phyloP scores from a whole-genome alignment of 2,329 filamentous ascomycete species.

The Hansfordia pulvinata region DNA sequence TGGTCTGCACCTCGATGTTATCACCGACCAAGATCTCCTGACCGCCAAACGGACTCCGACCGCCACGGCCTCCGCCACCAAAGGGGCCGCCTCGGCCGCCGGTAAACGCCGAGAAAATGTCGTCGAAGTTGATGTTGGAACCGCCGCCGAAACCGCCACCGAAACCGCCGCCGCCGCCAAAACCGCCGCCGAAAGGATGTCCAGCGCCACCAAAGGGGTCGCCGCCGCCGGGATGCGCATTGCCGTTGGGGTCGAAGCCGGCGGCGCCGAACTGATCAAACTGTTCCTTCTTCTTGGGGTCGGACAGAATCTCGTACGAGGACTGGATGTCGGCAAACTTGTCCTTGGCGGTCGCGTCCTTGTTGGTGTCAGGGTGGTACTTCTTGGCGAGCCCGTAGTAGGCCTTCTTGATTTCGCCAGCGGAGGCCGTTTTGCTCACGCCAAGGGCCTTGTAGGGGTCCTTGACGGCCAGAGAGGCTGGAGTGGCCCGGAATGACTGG shows the following conservation, averaged over 20 bases:
- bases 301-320: conserved; percentile 86
- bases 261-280: conserved; percentile 84
- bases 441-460: conserved; percentile 85
- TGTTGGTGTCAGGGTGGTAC: conserved; percentile 96
- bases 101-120: conserved; percentile 81
- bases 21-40: conserved; percentile 82
- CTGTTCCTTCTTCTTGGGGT: conserved; percentile 83
- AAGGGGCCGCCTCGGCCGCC: conserved; percentile 39
- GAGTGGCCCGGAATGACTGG: conserved; percentile 49
- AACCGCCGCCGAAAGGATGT: conserved; percentile 48
- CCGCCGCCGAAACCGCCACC: conserved; percentile 56
- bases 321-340: conserved; percentile 87
- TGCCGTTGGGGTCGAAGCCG: conserved; percentile 68
- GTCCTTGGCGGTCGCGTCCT: conserved; percentile 85
- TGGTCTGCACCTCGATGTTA: conserved; percentile 88
- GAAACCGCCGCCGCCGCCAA: conserved; percentile 36
- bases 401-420: conserved; percentile 90
- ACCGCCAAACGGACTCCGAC: conserved; percentile 57
- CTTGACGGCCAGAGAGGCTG: conserved; percentile 35
- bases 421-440: conserved; percentile 66
- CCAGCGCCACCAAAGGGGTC: conserved; percentile 51
- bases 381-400: conserved; percentile 98
- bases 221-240: conserved; percentile 36
- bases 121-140: conserved; percentile 86
- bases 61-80: conserved; percentile 29